A percentile compares a stretch with the other conserved stretches of the same genome.
Conservation (phyloP, 768 basidiomycete species). For the Tulasnella sp. region DNA sequence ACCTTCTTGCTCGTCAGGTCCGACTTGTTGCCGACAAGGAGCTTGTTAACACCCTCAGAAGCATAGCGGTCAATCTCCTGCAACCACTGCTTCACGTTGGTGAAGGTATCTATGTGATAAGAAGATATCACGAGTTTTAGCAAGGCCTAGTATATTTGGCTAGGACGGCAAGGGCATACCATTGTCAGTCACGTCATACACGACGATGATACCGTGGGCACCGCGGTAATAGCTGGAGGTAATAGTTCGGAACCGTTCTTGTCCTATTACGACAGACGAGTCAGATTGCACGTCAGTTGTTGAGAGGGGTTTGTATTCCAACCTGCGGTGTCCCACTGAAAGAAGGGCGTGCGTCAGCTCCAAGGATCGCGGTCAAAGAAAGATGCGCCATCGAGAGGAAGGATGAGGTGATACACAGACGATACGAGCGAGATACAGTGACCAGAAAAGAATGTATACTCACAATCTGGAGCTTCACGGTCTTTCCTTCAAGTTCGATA, state of each 20-base stretch:
- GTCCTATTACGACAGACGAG: slow-evolving; percentile 44
- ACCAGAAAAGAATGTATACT: slow-evolving; percentile 32
- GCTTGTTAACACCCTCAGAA: slow-evolving; percentile 96
- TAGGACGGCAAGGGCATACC: slow-evolving; percentile 38
- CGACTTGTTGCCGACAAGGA: slow-evolving; percentile 97
- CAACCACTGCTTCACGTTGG: slow-evolving; percentile 92
- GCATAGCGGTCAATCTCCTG: slow-evolving; percentile 94
- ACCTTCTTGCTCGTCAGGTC: slow-evolving; percentile 96
- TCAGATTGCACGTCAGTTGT: neutral
- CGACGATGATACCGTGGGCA: slow-evolving; percentile 95
- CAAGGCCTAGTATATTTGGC: neutral
- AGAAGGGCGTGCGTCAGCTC: slow-evolving; percentile 6
- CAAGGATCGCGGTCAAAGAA: neutral
- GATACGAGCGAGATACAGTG: neutral
- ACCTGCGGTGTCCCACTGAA: slow-evolving; percentile 97
- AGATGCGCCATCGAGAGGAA: neutral
- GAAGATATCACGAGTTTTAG: neutral
- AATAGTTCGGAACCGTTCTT: slow-evolving; percentile 98
- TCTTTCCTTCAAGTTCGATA: slow-evolving; percentile 97
- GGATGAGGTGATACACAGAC: neutral
- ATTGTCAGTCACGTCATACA: slow-evolving; percentile 97
- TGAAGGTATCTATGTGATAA: slow-evolving; percentile 64
- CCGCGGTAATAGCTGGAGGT: slow-evolving; percentile 99
- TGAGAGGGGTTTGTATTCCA: neutral
- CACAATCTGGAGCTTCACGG: slow-evolving; percentile 96